phyloP scores from a whole-genome alignment of 352 stramenopile species.

The Globisporangium spinosum region DNA sequence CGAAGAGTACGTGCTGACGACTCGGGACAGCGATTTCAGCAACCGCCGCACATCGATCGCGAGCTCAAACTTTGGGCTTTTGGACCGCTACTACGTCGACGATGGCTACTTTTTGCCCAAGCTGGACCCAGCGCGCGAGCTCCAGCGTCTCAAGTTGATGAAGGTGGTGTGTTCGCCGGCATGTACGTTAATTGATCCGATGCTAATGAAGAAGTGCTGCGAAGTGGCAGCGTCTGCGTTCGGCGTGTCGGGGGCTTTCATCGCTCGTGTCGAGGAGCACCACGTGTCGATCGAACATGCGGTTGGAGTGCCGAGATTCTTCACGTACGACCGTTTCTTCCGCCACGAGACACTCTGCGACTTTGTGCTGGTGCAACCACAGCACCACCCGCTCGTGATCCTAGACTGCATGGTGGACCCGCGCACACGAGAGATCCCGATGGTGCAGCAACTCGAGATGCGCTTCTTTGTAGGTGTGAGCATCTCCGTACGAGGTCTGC shows the following conservation, averaged over 20 bases:
- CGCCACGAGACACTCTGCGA: slow-evolving; percentile 51
- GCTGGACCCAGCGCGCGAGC: slow-evolving; percentile 35
- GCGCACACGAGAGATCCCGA: slow-evolving; percentile 44
- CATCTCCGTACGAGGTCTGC: slow-evolving; percentile 46
- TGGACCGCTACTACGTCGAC: slow-evolving; percentile 44
- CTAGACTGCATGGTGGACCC: slow-evolving; percentile 42
- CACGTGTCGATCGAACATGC: slow-evolving; percentile 52
- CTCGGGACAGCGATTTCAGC: slow-evolving; percentile 28
- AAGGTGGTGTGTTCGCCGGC: slow-evolving; percentile 50
- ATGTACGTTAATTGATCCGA: slow-evolving; percentile 54
- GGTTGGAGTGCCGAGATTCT: slow-evolving; percentile 31
- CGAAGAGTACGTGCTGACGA: slow-evolving; percentile 25
- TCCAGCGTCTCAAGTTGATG: slow-evolving; percentile 44
- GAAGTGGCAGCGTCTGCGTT: slow-evolving; percentile 42
- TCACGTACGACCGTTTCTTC: slow-evolving; percentile 29
- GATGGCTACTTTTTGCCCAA: slow-evolving; percentile 43
- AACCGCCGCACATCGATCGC: slow-evolving; percentile 46
- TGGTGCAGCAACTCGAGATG: slow-evolving; percentile 56
- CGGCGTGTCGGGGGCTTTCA: slow-evolving; percentile 43
- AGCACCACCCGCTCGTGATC: slow-evolving; percentile 39
- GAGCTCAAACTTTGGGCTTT: slow-evolving; percentile 42
- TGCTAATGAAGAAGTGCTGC: slow-evolving; percentile 55
- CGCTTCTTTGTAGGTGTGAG: slow-evolving; percentile 47
- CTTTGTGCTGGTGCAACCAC: slow-evolving; percentile 48
- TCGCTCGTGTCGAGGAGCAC: slow-evolving; percentile 47